Percentiles rank a stretch among this genome's conserved stretches.
These are phyloP conservation scores for Xylaria sp. DNA, from an alignment of 495 filamentous ascomycete species.

Conservation along the genomic window DNA sequence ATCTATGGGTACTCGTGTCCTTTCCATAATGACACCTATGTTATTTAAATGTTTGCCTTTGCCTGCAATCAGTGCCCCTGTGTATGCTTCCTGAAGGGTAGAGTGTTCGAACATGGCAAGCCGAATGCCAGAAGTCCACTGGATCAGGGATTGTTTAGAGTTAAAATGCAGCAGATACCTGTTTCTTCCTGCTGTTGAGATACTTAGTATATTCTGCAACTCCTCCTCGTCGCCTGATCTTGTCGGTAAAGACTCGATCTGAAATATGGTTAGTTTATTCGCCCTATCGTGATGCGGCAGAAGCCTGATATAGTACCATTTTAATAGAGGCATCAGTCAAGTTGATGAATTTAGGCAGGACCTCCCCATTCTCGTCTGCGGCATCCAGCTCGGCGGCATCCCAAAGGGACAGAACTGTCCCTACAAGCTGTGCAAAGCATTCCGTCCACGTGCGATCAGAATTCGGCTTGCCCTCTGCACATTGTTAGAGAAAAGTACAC, in stretches of 20 bases:
- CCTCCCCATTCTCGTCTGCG: slow-evolving; percentile 80
- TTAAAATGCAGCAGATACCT: slow-evolving; percentile 96
- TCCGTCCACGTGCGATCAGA: slow-evolving; percentile 91
- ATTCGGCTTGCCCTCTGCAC: slow-evolving; percentile 83
- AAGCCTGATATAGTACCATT: slow-evolving; percentile 70
- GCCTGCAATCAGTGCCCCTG: slow-evolving; percentile 91
- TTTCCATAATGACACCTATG: slow-evolving; percentile 84
- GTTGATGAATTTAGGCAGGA: slow-evolving; percentile 95
- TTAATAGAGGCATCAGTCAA: slow-evolving; percentile 96
- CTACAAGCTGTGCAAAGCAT: slow-evolving; percentile 96
- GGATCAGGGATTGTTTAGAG: slow-evolving; percentile 87
- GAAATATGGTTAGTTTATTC: slow-evolving; percentile 24
- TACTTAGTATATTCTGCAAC: slow-evolving; percentile 90
- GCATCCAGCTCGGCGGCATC: slow-evolving; percentile 92
- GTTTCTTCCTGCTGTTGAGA: slow-evolving; percentile 94
- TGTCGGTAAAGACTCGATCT: slow-evolving; percentile 93
- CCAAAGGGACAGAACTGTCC: slow-evolving; percentile 94
- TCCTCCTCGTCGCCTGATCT: slow-evolving; percentile 74
- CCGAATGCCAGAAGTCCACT: slow-evolving; percentile 96
- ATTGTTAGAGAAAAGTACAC: slow-evolving; percentile 34
- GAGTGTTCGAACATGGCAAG: slow-evolving; percentile 95
- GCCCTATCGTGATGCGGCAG: background rate
- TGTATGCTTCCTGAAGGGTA: slow-evolving; percentile 94
- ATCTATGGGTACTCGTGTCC: slow-evolving; percentile 74
- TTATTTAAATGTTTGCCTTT: slow-evolving; percentile 89